Conservation (phyloP, 805 yeast species). For the Tetrapisispora nanseiensis region DNA sequence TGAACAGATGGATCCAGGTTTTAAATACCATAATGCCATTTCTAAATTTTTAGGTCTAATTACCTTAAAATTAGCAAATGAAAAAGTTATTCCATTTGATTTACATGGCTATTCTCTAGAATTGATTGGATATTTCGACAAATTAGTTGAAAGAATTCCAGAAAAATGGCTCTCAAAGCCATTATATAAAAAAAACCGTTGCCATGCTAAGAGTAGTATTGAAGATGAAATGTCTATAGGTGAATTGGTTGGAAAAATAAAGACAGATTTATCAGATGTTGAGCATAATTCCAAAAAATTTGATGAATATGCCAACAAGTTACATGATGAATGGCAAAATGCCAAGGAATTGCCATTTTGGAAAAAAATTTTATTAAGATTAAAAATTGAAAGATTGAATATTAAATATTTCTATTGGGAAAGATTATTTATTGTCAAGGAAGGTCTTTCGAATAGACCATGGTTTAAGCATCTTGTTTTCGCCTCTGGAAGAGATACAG, state of each 20-base stretch:
- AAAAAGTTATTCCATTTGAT: constrained; percentile 31
- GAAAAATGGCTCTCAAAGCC: constrained; percentile 24
- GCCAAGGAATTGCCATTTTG: constrained; percentile 27
- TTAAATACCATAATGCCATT: constrained; percentile 46
- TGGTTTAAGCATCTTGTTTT: constrained; percentile 48
- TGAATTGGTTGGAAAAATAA: not conserved
- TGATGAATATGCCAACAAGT: constrained; percentile 16
- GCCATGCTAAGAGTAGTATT: not conserved
- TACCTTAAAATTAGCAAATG: constrained; percentile 40
- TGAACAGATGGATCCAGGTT: constrained; percentile 51
- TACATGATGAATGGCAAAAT: constrained; percentile 24
- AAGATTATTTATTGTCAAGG: constrained; percentile 34
- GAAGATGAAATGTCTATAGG: not conserved
- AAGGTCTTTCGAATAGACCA: constrained; percentile 38
- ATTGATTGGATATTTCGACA: constrained; percentile 31
- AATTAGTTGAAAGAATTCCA: constrained; percentile 32
- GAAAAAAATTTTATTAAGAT: constrained; percentile 22
- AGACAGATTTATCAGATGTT: not conserved
- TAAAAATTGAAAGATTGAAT: constrained; percentile 27
- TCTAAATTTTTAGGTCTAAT: constrained; percentile 45
- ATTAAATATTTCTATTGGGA: constrained; percentile 34
- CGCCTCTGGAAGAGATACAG: constrained; percentile 48
- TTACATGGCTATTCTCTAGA: constrained; percentile 33
- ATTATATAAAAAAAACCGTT: not conserved
- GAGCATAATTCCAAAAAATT: constrained; percentile 4